Conservation (phyloP, 2,329 filamentous ascomycete species). For the Aspergillus fructus region DNA sequence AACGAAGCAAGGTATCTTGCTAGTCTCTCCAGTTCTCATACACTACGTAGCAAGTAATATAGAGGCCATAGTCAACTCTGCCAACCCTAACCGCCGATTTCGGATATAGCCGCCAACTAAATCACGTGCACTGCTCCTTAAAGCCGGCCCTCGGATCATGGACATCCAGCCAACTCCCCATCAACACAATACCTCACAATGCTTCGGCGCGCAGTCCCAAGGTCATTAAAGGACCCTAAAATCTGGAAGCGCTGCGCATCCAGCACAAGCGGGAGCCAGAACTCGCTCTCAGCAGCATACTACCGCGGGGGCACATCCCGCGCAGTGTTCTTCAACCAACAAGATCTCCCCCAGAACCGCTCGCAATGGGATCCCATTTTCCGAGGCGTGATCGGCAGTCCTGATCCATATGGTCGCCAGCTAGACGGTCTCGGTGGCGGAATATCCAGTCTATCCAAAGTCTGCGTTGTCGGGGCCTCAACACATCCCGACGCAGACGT, state of each 20-base stretch:
- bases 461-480: slow-evolving; percentile 63
- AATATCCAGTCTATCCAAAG: slow-evolving; percentile 67
- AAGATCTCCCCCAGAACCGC: slow-evolving; percentile 51
- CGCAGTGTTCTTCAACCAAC: slow-evolving; percentile 59
- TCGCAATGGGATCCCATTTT: slow-evolving; percentile 56
- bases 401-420: slow-evolving; percentile 66
- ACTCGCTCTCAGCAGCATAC: slow-evolving; percentile 54
- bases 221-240: background rate
- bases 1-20: too few relatives aligned
- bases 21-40: too few relatives aligned
- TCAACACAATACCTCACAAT: background rate
- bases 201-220: background rate
- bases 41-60: too few relatives aligned
- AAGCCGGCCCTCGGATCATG: too few relatives aligned
- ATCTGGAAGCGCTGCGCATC: background rate
- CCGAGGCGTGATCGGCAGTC: slow-evolving; percentile 61
- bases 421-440: slow-evolving; percentile 71
- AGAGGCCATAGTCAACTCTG: too few relatives aligned
- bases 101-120: too few relatives aligned
- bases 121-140: too few relatives aligned
- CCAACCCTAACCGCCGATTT: too few relatives aligned
- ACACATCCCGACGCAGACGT: slow-evolving; percentile 55
- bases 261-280: slow-evolving; percentile 17
- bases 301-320: slow-evolving; percentile 71
- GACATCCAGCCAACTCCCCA: too few relatives aligned